phyloP scores from a whole-genome alignment of 176 grass and related monocot genomes.

The Eragrostis nindensis region DNA sequence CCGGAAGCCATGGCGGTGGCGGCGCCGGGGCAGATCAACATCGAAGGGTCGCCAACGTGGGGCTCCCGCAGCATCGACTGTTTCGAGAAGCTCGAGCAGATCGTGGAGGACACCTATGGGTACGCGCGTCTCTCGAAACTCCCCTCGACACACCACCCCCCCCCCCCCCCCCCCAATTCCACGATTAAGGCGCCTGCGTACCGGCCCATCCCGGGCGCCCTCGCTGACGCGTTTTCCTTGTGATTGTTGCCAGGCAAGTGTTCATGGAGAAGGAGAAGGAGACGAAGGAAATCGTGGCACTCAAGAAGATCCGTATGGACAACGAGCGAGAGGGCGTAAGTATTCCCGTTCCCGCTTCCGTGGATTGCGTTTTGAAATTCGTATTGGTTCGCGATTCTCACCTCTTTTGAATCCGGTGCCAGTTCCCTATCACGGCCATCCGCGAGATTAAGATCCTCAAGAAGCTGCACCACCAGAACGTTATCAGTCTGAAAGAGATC shows the following conservation, averaged over 20 bases:
- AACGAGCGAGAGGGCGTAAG: constrained; percentile 79
- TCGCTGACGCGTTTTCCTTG: background rate
- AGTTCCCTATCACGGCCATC: constrained; percentile 93
- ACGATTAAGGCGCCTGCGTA: background rate
- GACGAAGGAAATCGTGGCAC: constrained; percentile 81
- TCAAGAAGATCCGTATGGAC: constrained; percentile 96
- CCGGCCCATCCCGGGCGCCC: background rate
- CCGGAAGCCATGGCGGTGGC: constrained; percentile 60
- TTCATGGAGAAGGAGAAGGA: constrained; percentile 87
- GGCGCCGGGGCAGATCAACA: constrained; percentile 63
- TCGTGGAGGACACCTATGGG: constrained; percentile 40
- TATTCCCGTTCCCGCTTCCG: background rate
- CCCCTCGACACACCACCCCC: no score
- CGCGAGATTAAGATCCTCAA: constrained; percentile 97
- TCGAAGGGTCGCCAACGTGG: constrained; percentile 63
- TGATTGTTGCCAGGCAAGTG: constrained; percentile 58
- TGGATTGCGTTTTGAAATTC: background rate
- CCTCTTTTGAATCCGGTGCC: background rate
- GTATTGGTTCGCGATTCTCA: background rate
- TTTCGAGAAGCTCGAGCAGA: constrained; percentile 38
- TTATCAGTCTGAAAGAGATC: constrained; percentile 89
- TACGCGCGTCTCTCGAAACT: constrained; percentile 25
- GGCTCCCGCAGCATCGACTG: constrained; percentile 51
- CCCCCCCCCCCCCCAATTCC: background rate
- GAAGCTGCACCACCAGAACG: constrained; percentile 86